Base-by-base conservation (phyloP, 2,329 filamentous ascomycete genomes). In the Whalleya microplaca region DNA sequence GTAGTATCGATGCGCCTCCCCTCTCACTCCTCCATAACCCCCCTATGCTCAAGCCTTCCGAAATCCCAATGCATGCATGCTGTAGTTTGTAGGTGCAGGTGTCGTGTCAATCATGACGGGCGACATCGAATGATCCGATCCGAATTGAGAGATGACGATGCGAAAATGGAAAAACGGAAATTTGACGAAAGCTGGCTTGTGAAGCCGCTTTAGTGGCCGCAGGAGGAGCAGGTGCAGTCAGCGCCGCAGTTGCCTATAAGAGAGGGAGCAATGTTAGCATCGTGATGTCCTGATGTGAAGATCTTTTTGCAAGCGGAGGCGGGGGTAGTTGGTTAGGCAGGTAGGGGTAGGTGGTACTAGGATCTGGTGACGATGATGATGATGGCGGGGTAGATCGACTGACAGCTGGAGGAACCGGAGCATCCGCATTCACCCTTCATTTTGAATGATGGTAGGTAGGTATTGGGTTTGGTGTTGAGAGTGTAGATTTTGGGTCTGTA, bases 381-480 rank as follows among this genome's bases (percentile, higher is more conserved):
- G 27, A 47, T 55, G 53, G 48, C 29, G 53, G 53, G 55, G 21
- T 51, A 48, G 54, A 45, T 44, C 47, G 57, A 55, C 12, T 44
- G 29, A 65, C 63, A 65, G 45, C 57, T 55, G 45, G 58, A 56
- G 44, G 56, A 57, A 23, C 61, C 61, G 49, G 61, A 59, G 63
- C 61, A 65, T 58, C 55, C 54, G 61, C 63, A 65, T 51, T 65
- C 61, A 55, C 63, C 63, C 62, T 64, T 64, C 63, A 65, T 65
- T 61, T 64, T 65, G 61, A 23, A 54, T 59, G 53, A 45, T 55
- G 52, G 53, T 44, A 51, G 37, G n/a, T n/a, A n/a, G 46, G 21
- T 48, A 42, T 40, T 2, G 29, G 40, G 44, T 16, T 23, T 16
- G 21, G 18, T 48, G 32, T 46, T 48, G 45, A 4, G 32, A 37